These are phyloP conservation scores for Schwanniomyces sp. DNA, from an alignment of 805 yeast genomes.

Conservation along the genomic window DNA sequence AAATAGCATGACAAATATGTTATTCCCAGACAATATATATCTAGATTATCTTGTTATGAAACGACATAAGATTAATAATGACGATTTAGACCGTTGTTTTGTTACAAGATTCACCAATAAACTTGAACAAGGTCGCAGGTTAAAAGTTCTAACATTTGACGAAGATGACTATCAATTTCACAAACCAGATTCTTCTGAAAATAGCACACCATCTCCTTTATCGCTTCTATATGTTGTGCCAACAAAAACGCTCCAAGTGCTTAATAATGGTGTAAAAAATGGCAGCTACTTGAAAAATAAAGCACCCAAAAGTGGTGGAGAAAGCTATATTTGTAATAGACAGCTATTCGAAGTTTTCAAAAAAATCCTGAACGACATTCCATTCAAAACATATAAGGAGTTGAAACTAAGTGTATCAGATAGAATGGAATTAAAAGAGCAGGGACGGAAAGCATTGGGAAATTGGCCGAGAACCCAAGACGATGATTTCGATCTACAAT, in stretches of 20 bases:
- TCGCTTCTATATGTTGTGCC: constrained; percentile 27
- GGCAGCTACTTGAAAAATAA: constrained; percentile 52
- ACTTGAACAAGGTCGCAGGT: constrained; percentile 13
- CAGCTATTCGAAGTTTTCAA: constrained; percentile 14
- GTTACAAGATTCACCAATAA: constrained; percentile 15
- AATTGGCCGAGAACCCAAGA: constrained; percentile 47
- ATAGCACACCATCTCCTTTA: constrained; percentile 26
- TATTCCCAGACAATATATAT: constrained; percentile 32
- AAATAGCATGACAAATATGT: constrained; percentile 42
- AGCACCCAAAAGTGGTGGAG: constrained; percentile 45
- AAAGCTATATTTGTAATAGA: constrained; percentile 36
- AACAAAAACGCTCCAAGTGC: constrained; percentile 29
- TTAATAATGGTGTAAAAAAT: constrained; percentile 60
- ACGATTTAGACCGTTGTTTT: constrained; percentile 46
- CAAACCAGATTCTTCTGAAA: constrained; percentile 13
- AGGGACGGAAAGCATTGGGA: constrained; percentile 30
- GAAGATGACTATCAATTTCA: constrained; percentile 21
- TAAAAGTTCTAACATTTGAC: constrained; percentile 21
- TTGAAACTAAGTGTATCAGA: constrained; percentile 24
- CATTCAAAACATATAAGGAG: constrained; percentile 22
- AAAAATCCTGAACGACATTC: background rate
- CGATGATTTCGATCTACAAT: constrained; percentile 39
- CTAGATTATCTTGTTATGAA: constrained; percentile 55
- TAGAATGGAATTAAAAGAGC: constrained; percentile 28
- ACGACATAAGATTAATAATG: constrained; percentile 16